These are phyloP conservation scores for Jacaranda mimosifolia DNA, from an alignment of 257 asterid genomes.

Conservation along the genomic window DNA sequence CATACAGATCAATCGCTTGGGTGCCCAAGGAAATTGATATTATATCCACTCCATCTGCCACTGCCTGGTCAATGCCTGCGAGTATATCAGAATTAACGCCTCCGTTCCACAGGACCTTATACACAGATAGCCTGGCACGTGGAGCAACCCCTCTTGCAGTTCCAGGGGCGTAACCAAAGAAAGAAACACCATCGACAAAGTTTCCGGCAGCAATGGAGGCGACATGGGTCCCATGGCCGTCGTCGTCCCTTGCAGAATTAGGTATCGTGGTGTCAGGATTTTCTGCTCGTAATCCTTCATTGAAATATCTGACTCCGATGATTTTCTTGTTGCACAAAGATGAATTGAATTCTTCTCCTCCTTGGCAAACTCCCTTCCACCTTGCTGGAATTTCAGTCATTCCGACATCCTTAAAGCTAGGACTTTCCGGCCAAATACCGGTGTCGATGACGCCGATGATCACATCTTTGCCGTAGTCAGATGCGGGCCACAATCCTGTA, in stretches of 20 bases:
- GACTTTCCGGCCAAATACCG: constrained; percentile 59
- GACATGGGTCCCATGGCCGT: constrained; percentile 43
- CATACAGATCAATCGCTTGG: not conserved
- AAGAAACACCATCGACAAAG: constrained; percentile 31
- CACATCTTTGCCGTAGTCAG: constrained; percentile 49
- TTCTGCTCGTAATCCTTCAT: constrained; percentile 32
- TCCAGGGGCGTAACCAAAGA: constrained; percentile 37
- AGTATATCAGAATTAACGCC: constrained; percentile 35
- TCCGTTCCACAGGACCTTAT: constrained; percentile 35
- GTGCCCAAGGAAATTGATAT: constrained; percentile 34
- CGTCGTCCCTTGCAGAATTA: constrained; percentile 37
- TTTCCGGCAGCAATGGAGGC: constrained; percentile 45
- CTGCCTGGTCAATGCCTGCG: constrained; percentile 51
- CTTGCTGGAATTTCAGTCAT: constrained; percentile 40
- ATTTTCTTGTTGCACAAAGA: constrained; percentile 50
- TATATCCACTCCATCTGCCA: constrained; percentile 51
- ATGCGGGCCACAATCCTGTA: constrained; percentile 53
- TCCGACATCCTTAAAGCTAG: constrained; percentile 48
- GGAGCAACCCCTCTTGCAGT: constrained; percentile 49
- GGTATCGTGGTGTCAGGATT: not conserved
- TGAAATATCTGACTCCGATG: constrained; percentile 47
- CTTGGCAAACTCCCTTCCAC: constrained; percentile 51
- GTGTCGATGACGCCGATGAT: constrained; percentile 49
- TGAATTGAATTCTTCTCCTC: constrained; percentile 43
- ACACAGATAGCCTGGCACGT: constrained; percentile 42